These are phyloP conservation scores for Elongisporangium undulatum DNA, from an alignment of 352 stramenopile species.

Conservation along the genomic window DNA sequence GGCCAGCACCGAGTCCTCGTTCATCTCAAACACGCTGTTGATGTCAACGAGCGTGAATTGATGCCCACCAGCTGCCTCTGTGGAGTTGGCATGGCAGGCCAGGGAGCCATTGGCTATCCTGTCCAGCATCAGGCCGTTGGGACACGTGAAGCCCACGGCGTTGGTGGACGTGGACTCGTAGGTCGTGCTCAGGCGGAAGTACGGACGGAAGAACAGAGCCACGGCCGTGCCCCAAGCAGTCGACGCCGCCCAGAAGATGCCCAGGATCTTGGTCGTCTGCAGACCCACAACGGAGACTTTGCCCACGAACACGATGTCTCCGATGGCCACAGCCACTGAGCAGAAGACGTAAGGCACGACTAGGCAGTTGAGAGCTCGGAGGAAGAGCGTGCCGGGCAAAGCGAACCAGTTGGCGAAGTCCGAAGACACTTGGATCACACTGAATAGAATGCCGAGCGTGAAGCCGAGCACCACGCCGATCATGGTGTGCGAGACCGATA, in stretches of 20 bases:
- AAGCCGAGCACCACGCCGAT: slow-evolving; percentile 46
- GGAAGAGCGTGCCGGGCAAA: slow-evolving; percentile 66
- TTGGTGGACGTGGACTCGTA: slow-evolving; percentile 18
- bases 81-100: slow-evolving; percentile 18
- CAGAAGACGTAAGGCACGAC: slow-evolving; percentile 84
- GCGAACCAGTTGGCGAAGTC: slow-evolving; percentile 48
- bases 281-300: slow-evolving; percentile 64
- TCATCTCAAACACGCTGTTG: slow-evolving; percentile 45
- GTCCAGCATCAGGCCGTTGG: slow-evolving; percentile 32
- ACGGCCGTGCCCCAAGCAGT: slow-evolving; percentile 45
- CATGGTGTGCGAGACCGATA: slow-evolving; percentile 53
- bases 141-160: slow-evolving; percentile 41
- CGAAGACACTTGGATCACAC: slow-evolving; percentile 27
- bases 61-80: background rate
- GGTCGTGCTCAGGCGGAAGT: slow-evolving; percentile 33
- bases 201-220: slow-evolving; percentile 45
- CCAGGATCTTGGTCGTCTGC: slow-evolving; percentile 63
- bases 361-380: slow-evolving; percentile 67
- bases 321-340: slow-evolving; percentile 66
- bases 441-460: slow-evolving; percentile 43
- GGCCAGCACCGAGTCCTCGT: slow-evolving; percentile 26
- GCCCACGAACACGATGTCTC: slow-evolving; percentile 70
- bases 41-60: slow-evolving; percentile 46
- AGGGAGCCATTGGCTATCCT: slow-evolving; percentile 18
- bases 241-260: slow-evolving; percentile 45